Conservation (phyloP, 2,329 filamentous ascomycete genomes). For the Rhynchosporium agropyri region DNA sequence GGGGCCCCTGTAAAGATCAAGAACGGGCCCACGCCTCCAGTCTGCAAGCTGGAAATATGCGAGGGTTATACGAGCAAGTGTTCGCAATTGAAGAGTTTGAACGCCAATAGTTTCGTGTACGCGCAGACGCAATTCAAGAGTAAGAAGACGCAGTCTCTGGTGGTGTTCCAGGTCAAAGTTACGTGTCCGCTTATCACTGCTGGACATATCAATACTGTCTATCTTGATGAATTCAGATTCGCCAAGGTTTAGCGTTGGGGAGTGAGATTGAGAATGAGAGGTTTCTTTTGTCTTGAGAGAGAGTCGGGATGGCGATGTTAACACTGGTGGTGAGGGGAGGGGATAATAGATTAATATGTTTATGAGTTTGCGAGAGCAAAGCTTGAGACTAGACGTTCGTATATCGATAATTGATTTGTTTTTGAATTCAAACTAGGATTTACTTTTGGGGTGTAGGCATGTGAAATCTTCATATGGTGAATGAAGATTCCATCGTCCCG, state of each 20-base stretch:
- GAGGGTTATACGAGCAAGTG: conserved; percentile 8
- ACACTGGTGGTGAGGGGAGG: background rate
- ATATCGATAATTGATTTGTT: conserved; percentile 5
- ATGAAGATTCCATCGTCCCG: too few relatives aligned
- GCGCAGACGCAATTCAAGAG: conserved; percentile 13
- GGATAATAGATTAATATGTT: background rate
- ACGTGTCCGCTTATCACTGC: background rate
- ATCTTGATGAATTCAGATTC: conserved; percentile 10
- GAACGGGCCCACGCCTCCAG: background rate
- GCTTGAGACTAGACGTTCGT: background rate
- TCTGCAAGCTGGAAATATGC: conserved; percentile 9
- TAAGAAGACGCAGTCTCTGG: background rate
- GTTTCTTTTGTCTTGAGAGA: background rate
- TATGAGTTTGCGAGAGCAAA: background rate
- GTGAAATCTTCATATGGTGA: too few relatives aligned
- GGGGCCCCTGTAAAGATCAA: background rate
- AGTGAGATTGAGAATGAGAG: background rate
- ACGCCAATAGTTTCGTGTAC: conserved; percentile 1
- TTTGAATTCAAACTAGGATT: background rate
- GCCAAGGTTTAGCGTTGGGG: background rate
- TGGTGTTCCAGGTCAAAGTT: conserved; percentile 6
- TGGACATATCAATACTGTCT: conserved; percentile 13
- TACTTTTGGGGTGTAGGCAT: too few relatives aligned
- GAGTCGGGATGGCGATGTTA: background rate
- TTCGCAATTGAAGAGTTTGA: background rate